Conservation (phyloP, 331 rosid genomes). For the Quercus lobata region DNA sequence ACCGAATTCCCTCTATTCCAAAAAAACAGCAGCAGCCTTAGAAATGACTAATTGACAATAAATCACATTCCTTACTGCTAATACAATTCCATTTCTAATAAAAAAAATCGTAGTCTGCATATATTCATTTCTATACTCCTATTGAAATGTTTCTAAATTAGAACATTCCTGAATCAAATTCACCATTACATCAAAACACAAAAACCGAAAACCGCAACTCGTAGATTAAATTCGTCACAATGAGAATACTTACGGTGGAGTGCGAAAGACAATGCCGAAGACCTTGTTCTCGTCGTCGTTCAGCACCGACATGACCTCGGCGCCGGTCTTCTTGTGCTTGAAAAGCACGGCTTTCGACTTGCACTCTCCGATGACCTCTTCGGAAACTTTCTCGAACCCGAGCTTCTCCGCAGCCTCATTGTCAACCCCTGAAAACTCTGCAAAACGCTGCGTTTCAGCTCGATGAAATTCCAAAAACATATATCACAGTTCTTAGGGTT, state of each 20-base stretch:
- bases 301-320: constrained; percentile 83
- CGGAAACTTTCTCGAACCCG: constrained; percentile 83
- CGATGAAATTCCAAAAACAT: not conserved
- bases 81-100: not conserved
- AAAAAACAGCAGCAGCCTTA: no score
- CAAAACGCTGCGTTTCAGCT: not conserved
- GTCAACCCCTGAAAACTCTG: constrained; percentile 47
- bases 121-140: not conserved
- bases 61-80: not conserved
- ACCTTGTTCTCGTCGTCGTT: constrained; percentile 97
- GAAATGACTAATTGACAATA: no score
- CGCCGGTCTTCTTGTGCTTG: constrained; percentile 76
- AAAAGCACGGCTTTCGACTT: constrained; percentile 84
- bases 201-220: not conserved
- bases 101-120: not conserved
- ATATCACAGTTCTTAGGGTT: not conserved
- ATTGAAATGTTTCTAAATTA: not conserved
- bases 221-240: not conserved
- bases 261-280: constrained; percentile 89
- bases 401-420: constrained; percentile 61
- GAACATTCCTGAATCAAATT: not conserved
- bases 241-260: constrained; percentile 73
- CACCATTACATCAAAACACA: not conserved
- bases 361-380: constrained; percentile 79
- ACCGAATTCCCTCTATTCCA: no score